These are phyloP conservation scores for Penicillium sp. DNA, from an alignment of 2,329 filamentous ascomycete species.

Conservation along the genomic window DNA sequence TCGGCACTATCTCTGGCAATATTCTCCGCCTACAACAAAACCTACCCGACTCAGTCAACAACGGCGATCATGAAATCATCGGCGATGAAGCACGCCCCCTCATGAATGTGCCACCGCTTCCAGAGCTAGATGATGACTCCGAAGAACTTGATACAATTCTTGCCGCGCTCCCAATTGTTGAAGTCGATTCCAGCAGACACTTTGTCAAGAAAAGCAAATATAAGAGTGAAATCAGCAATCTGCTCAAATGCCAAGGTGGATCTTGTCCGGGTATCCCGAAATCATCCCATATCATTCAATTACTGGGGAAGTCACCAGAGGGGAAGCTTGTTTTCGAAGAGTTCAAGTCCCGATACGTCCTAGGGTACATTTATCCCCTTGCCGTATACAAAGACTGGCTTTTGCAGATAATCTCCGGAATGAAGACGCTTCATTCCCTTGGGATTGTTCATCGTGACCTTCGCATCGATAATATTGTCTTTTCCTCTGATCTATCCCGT, in stretches of 20 bases:
- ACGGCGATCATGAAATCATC: background rate
- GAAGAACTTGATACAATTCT: background rate
- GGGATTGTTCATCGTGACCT: slow-evolving; percentile 1
- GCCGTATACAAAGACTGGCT: background rate
- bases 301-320: background rate
- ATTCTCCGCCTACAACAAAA: background rate
- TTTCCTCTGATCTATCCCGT: background rate
- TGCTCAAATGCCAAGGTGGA: background rate
- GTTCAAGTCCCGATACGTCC: background rate
- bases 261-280: background rate
- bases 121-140: background rate
- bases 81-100: background rate
- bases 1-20: background rate
- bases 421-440: background rate
- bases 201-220: background rate
- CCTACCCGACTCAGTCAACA: background rate
- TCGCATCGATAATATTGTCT: background rate
- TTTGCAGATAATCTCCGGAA: background rate
- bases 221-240: background rate
- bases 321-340: background rate
- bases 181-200: background rate
- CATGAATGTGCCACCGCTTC: background rate
- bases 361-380: background rate
- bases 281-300: background rate
- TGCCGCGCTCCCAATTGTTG: background rate